phyloP scores from a whole-genome alignment of 2,329 filamentous ascomycete genomes.

The Diaporthe sp. region DNA sequence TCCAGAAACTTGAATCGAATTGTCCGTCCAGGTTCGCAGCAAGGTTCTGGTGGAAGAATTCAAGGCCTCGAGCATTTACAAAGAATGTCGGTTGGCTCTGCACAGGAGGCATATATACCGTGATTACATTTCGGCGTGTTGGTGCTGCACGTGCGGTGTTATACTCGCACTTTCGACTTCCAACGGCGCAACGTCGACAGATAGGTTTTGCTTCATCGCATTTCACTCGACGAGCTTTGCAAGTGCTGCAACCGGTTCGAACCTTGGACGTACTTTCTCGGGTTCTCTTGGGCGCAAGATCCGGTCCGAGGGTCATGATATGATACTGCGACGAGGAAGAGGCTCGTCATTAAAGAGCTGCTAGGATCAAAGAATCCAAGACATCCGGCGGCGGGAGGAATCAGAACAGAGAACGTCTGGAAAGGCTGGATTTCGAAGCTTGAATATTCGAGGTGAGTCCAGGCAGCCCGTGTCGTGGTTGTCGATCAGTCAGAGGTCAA shows the following conservation, averaged over 20 bases:
- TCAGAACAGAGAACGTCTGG: background rate
- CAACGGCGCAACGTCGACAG: conserved; percentile 12
- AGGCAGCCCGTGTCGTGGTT: background rate
- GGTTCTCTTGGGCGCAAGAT: conserved; percentile 9
- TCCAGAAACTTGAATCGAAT: conserved; percentile 7
- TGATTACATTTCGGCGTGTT: background rate
- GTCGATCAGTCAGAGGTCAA: background rate
- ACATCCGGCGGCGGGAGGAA: background rate
- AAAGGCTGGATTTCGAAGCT: background rate
- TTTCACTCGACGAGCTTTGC: conserved; percentile 26
- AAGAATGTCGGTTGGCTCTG: background rate
- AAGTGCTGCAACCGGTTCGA: conserved; percentile 11
- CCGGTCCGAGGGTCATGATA: background rate
- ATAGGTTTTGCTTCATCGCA: conserved; percentile 23
- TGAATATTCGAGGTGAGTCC: background rate
- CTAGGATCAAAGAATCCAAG: no score
- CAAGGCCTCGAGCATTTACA: background rate
- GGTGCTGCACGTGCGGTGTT: background rate
- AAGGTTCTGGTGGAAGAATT: background rate
- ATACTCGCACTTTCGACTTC: background rate
- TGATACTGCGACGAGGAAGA: background rate
- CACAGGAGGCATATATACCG: background rate
- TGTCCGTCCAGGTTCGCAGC: background rate
- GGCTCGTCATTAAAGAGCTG: background rate
- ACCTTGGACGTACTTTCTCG: conserved; percentile 24